phyloP scores from a whole-genome alignment of 179 eudicot genomes.

The Silene coronaria region DNA sequence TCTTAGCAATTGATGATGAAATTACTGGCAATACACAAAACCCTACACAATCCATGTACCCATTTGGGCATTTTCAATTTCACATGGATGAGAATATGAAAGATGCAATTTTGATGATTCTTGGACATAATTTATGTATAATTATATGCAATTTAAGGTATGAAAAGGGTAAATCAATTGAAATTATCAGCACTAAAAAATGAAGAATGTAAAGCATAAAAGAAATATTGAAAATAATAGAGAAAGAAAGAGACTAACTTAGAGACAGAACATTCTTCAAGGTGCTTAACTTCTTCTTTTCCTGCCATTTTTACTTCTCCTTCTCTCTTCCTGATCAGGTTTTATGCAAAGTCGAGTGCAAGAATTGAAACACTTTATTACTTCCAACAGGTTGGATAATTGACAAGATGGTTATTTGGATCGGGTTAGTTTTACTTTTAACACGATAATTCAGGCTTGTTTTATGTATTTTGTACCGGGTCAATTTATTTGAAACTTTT shows the following conservation, averaged over 20 bases:
- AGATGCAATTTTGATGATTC: constrained; percentile 3
- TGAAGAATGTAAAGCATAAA: neutral
- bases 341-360: neutral
- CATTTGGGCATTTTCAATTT: neutral
- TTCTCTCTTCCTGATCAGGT: constrained; percentile 9
- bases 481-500: no score
- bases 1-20: neutral
- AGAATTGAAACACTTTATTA: no score
- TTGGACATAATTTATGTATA: neutral
- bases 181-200: neutral
- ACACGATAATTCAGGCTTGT: no score
- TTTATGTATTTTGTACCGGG: no score
- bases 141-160: neutral
- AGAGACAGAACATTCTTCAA: constrained; percentile 81
- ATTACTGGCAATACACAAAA: neutral
- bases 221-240: neutral
- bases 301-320: constrained; percentile 37
- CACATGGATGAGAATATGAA: neutral
- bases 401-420: no score
- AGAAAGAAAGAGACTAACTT: constrained; percentile 39
- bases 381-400: no score
- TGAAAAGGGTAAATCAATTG: neutral
- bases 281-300: constrained; percentile 51
- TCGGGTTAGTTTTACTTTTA: no score
- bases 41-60: neutral